These are phyloP conservation scores for Penicillium pulvis DNA, from an alignment of 495 filamentous ascomycete genomes.

Conservation along the genomic window DNA sequence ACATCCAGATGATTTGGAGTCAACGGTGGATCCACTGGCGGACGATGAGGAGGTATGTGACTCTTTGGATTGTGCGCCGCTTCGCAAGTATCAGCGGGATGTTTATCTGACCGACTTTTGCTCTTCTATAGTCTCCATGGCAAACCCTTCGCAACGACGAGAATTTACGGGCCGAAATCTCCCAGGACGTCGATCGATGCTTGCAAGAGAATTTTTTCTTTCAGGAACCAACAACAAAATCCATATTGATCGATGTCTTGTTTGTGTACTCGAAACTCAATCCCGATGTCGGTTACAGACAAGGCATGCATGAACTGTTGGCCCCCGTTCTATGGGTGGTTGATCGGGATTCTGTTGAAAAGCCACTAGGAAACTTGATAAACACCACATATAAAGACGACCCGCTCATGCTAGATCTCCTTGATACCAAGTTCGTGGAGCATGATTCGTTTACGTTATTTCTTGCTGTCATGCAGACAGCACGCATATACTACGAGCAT, in stretches of 20 bases:
- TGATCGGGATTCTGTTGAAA: conserved; percentile 75
- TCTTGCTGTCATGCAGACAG: conserved; percentile 79
- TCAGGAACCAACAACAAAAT: conserved; percentile 74
- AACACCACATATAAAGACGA: conserved; percentile 32
- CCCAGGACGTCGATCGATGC: conserved; percentile 92
- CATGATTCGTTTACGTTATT: conserved; percentile 92
- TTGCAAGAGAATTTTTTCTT: conserved; percentile 94
- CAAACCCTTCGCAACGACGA: conserved; percentile 81
- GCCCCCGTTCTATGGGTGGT: conserved; percentile 91
- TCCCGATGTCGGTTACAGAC: conserved; percentile 82
- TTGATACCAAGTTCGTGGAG: conserved; percentile 75
- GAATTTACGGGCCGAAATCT: conserved; percentile 79
- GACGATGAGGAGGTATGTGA: conserved; percentile 76
- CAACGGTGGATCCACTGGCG: conserved; percentile 77
- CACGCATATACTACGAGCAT: conserved; percentile 83
- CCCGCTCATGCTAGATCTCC: conserved; percentile 59
- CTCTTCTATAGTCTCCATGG: conserved; percentile 78
- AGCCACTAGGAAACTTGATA: conserved; percentile 26
- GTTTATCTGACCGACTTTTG: conserved; percentile 40
- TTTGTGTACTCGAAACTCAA: conserved; percentile 96
- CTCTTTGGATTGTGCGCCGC: not conserved
- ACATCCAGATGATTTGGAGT: conserved; percentile 76
- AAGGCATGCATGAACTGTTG: conserved; percentile 96
- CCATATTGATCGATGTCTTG: conserved; percentile 80
- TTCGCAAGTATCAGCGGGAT: not conserved